Conservation (phyloP, 2,329 filamentous ascomycete genomes). For the Sclerotinia glacialis region DNA sequence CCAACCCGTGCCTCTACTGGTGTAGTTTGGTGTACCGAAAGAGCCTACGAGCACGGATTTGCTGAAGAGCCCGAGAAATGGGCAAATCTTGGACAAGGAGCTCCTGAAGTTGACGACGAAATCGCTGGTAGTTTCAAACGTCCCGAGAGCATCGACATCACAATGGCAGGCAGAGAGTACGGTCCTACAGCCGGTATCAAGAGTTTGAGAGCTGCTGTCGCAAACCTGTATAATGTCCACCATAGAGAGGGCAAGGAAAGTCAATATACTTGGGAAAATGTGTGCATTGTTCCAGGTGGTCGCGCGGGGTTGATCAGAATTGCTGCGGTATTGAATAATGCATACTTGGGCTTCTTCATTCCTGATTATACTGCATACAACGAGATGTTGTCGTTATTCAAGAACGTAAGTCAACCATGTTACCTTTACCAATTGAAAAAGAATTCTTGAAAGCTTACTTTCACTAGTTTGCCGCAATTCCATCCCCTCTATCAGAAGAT, state of each 20-base stretch:
- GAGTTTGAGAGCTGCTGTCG: conserved; percentile 82
- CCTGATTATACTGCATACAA: conserved; percentile 97
- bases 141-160: conserved; percentile 74
- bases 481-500: conserved; percentile 76
- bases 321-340: conserved; percentile 87
- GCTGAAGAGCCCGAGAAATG: conserved; percentile 75
- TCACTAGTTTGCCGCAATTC: conserved; percentile 74
- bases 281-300: conserved; percentile 91
- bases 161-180: conserved; percentile 79
- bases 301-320: conserved; percentile 91
- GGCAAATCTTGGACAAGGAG: conserved; percentile 93
- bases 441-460: conserved; percentile 8
- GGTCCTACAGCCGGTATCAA: conserved; percentile 93
- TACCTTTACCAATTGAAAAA: not conserved
- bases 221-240: conserved; percentile 87
- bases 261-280: conserved; percentile 96
- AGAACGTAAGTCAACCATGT: conserved; percentile 59
- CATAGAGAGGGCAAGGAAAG: conserved; percentile 84
- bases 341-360: conserved; percentile 91
- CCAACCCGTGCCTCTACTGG: conserved; percentile 84
- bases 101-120: conserved; percentile 89
- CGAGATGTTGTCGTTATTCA: conserved; percentile 93
- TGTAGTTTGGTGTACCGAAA: conserved; percentile 89
- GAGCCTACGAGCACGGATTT: conserved; percentile 85
- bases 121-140: conserved; percentile 86